Conservation (phyloP, 495 filamentous ascomycete genomes). For the Talaromyces wortmannii region DNA sequence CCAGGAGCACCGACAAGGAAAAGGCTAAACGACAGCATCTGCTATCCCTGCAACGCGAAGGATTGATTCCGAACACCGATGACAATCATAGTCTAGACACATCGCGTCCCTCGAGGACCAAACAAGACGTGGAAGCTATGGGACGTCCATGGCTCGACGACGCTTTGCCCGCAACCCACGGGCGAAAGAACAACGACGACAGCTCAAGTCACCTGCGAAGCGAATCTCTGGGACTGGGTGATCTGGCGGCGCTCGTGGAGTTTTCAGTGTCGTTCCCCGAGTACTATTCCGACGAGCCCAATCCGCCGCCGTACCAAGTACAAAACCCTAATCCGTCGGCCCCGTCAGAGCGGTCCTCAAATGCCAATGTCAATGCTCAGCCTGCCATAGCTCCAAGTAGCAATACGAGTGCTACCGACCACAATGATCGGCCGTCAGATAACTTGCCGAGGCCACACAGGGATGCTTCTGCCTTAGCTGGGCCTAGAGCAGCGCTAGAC, state of each 20-base stretch:
- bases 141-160: conserved; percentile 34
- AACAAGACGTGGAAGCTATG: conserved; percentile 32
- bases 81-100: background rate
- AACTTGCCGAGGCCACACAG: background rate
- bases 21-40: conserved; percentile 15
- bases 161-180: conserved; percentile 6
- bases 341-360: background rate
- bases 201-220: conserved; percentile 1
- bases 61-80: conserved; percentile 9
- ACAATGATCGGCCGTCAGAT: background rate
- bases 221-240: conserved; percentile 3
- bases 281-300: background rate
- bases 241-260: conserved; percentile 6
- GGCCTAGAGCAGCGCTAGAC: background rate
- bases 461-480: background rate
- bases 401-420: background rate
- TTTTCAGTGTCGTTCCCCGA: conserved; percentile 6
- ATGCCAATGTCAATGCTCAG: no score
- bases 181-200: background rate
- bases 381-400: background rate
- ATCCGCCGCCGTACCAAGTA: conserved; percentile 6
- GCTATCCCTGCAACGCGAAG: conserved; percentile 29
- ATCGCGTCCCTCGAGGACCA: conserved; percentile 18
- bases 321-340: background rate
- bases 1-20: no score